Evolutionary conservation across 257 asterid genomes (phyloP), one percentile per base, ranked within the genome.

Genomic region (Solanum neorickii): DNA sequence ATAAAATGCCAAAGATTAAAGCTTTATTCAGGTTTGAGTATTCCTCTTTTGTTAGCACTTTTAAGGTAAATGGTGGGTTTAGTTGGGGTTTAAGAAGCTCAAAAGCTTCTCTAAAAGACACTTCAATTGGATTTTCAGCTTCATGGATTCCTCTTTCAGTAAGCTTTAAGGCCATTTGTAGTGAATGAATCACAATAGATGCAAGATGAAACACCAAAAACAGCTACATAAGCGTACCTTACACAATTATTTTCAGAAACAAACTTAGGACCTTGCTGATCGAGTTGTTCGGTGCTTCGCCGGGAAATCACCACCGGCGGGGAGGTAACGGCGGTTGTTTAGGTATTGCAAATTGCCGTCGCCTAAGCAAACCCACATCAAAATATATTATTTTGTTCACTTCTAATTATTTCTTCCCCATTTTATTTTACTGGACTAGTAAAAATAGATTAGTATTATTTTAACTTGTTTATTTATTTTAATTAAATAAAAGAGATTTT

Each of bases 31-130:
- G 92, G 46, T 87, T 89, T 25, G 66, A 72, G 91, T 96, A 95
- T 84, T 93, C 92, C 72, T 93, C 89, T 33, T 87, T 90, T 87
- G 93, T 90, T 85, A 94, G 96, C 85, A 94, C 87, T 80, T 90
- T 86, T 25, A 95, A 88, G 33, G 94, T 88, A 88, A 96, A 96
- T 0, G 98, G 98, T 41, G 98, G 98, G 69, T 89, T 93, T 27
- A 95, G 92, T 44, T 93, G 88, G 77, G 95, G 85, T 84, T 92
- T 93, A 84, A 94, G 92, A 83, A 49, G 77, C 69, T 83, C 56
- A 87, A 94, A 96, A 33, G 98, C 91, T 87, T 93, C 93, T 86
- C 92, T 91, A 47, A 95, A 87, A 83, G 93, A 88, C 69, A 89
- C 86, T 87, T 94, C 98, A 47, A 94, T 73, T 23, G 93, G 90